Conservation (phyloP, 495 filamentous ascomycete species). For the Annulohypoxylon nitens region DNA sequence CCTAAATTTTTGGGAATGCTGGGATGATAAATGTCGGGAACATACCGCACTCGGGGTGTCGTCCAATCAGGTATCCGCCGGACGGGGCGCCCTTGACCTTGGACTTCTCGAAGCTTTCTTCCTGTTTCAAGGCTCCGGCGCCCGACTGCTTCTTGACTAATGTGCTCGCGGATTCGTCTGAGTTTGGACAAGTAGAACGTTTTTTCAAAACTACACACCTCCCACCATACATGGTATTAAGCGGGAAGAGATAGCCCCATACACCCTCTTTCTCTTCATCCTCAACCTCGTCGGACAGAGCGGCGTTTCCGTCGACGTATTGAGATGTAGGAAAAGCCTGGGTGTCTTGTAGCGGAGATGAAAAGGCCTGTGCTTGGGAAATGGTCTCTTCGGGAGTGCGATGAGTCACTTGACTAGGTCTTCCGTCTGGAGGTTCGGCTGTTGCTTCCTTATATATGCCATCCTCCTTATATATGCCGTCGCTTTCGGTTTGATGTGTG, state of each 20-base stretch:
- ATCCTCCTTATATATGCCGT: constrained; percentile 74
- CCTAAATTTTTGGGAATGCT: not conserved
- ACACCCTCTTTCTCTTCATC: constrained; percentile 91
- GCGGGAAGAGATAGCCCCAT: constrained; percentile 93
- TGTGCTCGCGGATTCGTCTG: constrained; percentile 53
- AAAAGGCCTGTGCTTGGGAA: constrained; percentile 62
- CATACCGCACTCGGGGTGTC: constrained; percentile 95
- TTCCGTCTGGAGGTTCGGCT: constrained; percentile 75
- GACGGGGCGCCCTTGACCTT: constrained; percentile 70
- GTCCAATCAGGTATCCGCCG: constrained; percentile 90
- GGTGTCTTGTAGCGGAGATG: constrained; percentile 69
- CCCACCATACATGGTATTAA: constrained; percentile 76
- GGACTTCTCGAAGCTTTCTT: constrained; percentile 69
- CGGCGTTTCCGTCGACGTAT: constrained; percentile 78
- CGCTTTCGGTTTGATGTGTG: constrained; percentile 74
- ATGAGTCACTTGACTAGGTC: constrained; percentile 68
- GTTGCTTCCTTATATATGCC: constrained; percentile 77
- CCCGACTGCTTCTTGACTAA: constrained; percentile 50
- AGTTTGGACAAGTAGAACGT: constrained; percentile 72
- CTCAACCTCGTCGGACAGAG: constrained; percentile 82
- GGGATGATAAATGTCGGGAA: constrained; percentile 20
- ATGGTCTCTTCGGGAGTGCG: constrained; percentile 60
- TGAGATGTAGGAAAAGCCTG: constrained; percentile 84
- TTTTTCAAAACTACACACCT: constrained; percentile 77
- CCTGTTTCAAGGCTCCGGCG: constrained; percentile 61